Percentiles rank a stretch among this genome's conserved stretches.
Evolutionary conservation across 768 basidiomycete species (phyloP).

Genomic region (Calvatia gigantea): DNA sequence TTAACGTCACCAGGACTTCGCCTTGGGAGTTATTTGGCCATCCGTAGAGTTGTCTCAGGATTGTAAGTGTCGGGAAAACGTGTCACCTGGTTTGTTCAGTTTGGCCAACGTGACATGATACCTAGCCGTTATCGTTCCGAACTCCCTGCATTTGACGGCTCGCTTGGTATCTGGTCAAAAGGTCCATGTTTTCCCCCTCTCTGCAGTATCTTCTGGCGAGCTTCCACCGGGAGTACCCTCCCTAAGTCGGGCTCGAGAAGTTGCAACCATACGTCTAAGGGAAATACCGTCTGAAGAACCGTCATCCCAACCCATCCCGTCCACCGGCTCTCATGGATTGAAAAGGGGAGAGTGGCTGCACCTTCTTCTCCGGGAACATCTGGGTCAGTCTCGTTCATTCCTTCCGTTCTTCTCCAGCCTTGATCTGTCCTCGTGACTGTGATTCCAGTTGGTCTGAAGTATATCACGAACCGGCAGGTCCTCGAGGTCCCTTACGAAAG

Average conservation of each 20-base stretch:
- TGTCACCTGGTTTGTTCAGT: slow-evolving; percentile 9
- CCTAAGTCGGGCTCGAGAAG: slow-evolving; percentile 46
- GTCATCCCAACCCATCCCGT: slow-evolving; percentile 6
- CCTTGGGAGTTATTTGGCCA: slow-evolving; percentile 77
- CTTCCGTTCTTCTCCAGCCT: slow-evolving; percentile 6
- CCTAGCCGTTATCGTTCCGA: slow-evolving; percentile 53
- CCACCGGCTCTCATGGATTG: slow-evolving; percentile 13
- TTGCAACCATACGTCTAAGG: slow-evolving; percentile 46
- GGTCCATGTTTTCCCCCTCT: slow-evolving; percentile 48
- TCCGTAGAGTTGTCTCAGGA: slow-evolving; percentile 56
- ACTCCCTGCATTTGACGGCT: slow-evolving; percentile 60
- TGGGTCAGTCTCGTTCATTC: slow-evolving; percentile 44
- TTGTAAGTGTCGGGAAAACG: slow-evolving; percentile 40
- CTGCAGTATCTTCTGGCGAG: slow-evolving; percentile 31
- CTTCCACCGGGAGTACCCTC: slow-evolving; percentile 45
- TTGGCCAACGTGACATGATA: neutral
- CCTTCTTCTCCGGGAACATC: slow-evolving; percentile 59
- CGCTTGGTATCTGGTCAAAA: slow-evolving; percentile 45
- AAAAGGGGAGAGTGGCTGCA: slow-evolving; percentile 57
- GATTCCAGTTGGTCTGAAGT: slow-evolving; percentile 67
- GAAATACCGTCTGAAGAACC: slow-evolving; percentile 34
- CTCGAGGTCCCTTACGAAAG: slow-evolving; percentile 67
- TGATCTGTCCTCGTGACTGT: slow-evolving; percentile 12
- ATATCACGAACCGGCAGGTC: slow-evolving; percentile 56
- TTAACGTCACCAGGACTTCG: slow-evolving; percentile 44